Base-by-base conservation (phyloP, 148 eudicot species). In the Drosera capensis region DNA sequence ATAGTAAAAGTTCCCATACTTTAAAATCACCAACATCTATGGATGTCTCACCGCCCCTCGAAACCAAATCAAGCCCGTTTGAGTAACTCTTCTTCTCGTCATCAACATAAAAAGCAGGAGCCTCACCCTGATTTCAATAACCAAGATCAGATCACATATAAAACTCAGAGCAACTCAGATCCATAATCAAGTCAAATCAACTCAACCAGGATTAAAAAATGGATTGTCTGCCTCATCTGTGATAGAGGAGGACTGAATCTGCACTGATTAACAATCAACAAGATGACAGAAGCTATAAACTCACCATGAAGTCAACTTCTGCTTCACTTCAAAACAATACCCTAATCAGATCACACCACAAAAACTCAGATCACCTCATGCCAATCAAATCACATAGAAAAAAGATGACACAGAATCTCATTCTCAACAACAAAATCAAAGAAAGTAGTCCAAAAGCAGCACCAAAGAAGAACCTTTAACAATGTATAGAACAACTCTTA, bases 71-170 rank as follows among this genome's bases (percentile, higher is more conserved):
- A 62, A 61, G 22, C 46, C 63, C 78, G 51, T 74, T 68, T 15
- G 53, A 45, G 31, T 20, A 49, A 39, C 70, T 61, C 36, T 59
- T 61, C 23, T 50, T 48, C 53, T 67, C 54, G 70, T 70, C 80
- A 59, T 88, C 86, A 43, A 55, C 56, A 57, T 63, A 48, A 58
- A 80, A 46, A 64, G 86, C 80, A 69, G 86, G 81, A 68, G 92
- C 97, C 71, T 88, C 87, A 17, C 93, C 93, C 93, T 81, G 16
- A 35, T 49, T 43, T 45, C 18, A 45, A 40, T 8, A 29, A 40
- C 34, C 38, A 36, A 51, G 46, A 53, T 48, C 54, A 48, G 20
- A n/a, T 24, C n/a, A n/a, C 21, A 24, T 14, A 19, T 11, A 3
- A 25, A 47, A 28, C 13, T 29, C 7, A 53, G 16, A 18, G 46